Percentiles rank a stretch among this genome's conserved stretches.
phyloP scores from a whole-genome alignment of 2,329 filamentous ascomycete genomes.

The Cryphonectria parasitica region DNA sequence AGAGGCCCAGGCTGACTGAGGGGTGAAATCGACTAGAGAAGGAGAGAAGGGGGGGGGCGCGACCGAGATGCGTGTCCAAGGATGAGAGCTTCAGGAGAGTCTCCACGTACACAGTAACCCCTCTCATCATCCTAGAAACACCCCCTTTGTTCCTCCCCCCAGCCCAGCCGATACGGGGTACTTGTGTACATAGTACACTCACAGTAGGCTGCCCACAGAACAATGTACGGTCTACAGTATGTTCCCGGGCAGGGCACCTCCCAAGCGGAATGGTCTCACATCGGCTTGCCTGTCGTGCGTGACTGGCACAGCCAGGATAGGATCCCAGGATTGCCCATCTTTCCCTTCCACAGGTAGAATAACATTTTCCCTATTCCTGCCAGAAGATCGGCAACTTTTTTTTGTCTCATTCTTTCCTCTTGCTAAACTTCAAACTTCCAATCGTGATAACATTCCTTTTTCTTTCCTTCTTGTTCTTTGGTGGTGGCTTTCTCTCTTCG shows the following conservation, averaged over 20 bases:
- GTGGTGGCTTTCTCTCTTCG: slow-evolving; percentile 12
- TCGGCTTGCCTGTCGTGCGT: slow-evolving; percentile 17
- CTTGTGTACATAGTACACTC: slow-evolving; percentile 2
- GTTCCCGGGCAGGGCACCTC: slow-evolving; percentile 23
- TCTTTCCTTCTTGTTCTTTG: slow-evolving; percentile 15
- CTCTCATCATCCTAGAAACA: neutral
- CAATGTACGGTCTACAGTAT: slow-evolving; percentile 18
- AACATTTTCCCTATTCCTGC: slow-evolving; percentile 15
- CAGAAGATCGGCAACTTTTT: slow-evolving; percentile 28
- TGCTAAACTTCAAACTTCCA: neutral
- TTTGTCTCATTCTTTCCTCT: slow-evolving; percentile 17
- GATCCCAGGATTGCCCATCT: slow-evolving; percentile 17
- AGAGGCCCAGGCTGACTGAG: neutral
- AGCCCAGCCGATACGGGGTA: slow-evolving; percentile 1
- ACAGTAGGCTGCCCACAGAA: slow-evolving; percentile 4
- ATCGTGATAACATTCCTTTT: slow-evolving; percentile 19
- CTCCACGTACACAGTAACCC: slow-evolving; percentile 8
- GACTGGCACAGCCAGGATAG: slow-evolving; percentile 19
- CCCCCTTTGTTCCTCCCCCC: neutral
- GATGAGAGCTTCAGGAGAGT: slow-evolving; percentile 13
- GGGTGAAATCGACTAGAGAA: neutral
- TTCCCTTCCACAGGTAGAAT: slow-evolving; percentile 17
- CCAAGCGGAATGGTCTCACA: slow-evolving; percentile 14
- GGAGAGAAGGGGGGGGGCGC: neutral
- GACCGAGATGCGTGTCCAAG: slow-evolving; percentile 1